Percentiles rank a stretch among this genome's conserved stretches.
Evolutionary conservation across 495 filamentous ascomycete genomes (phyloP).

Genomic region (Thozetella sp.): DNA sequence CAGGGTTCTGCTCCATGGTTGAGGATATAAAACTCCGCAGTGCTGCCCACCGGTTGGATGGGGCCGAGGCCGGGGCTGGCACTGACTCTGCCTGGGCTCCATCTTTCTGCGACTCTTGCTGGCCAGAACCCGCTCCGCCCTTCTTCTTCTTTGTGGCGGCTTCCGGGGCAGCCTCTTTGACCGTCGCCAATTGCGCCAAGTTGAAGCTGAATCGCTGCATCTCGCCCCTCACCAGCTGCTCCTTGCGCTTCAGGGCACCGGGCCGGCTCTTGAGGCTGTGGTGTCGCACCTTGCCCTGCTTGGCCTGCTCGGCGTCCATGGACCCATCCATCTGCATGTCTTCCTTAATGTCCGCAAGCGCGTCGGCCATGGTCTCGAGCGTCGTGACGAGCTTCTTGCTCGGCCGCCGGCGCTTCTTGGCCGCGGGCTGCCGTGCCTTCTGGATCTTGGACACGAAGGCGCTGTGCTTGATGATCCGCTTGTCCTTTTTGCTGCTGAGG

Average conservation of each 20-base stretch:
- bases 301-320: conserved; percentile 31
- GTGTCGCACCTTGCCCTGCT: conserved; percentile 58
- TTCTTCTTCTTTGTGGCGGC: conserved; percentile 5
- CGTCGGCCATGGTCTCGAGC: conserved; percentile 75
- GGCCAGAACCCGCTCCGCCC: conserved; percentile 7
- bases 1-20: conserved; percentile 75
- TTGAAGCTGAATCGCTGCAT: conserved; percentile 81
- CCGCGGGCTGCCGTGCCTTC: conserved; percentile 49
- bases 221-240: conserved; percentile 75
- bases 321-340: conserved; percentile 34
- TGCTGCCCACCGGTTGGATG: conserved; percentile 66
- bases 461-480: conserved; percentile 74
- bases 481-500: conserved; percentile 73
- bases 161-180: conserved; percentile 25
- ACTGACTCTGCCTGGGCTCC: conserved; percentile 13
- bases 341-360: conserved; percentile 60
- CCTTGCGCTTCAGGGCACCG: conserved; percentile 82
- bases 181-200: conserved; percentile 66
- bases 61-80: conserved; percentile 30
- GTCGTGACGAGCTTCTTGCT: conserved; percentile 77
- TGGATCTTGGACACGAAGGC: conserved; percentile 74
- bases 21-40: conserved; percentile 69
- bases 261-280: conserved; percentile 72
- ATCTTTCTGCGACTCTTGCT: conserved; percentile 12
- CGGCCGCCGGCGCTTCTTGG: conserved; percentile 63